phyloP scores from a whole-genome alignment of 2,329 filamentous ascomycete genomes.

The Stenocarpella maydis region DNA sequence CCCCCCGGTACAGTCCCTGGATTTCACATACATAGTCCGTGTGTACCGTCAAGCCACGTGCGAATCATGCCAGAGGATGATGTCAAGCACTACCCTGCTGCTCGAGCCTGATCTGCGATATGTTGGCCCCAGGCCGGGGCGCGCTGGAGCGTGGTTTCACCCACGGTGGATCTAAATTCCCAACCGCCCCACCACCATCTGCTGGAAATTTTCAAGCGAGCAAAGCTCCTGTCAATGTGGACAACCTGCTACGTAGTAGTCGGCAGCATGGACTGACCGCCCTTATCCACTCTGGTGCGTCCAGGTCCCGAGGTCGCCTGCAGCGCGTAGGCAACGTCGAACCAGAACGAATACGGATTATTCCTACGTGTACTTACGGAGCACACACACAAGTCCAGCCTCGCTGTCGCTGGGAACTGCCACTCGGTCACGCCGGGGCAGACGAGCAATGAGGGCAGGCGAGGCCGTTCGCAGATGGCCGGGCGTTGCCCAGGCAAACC shows the following conservation, averaged over 20 bases:
- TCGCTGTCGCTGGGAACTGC: background rate
- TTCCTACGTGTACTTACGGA: background rate
- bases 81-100: constrained; percentile 24
- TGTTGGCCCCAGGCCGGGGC: constrained; percentile 22
- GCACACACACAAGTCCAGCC: too few species aligned
- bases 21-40: too few species aligned
- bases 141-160: constrained; percentile 13
- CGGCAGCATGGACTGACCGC: constrained; percentile 23
- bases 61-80: constrained; percentile 25
- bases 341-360: too few species aligned
- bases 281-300: constrained; percentile 7
- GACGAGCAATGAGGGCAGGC: too few species aligned
- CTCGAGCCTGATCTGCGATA: constrained; percentile 25
- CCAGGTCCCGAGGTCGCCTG: constrained; percentile 8
- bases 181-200: constrained; percentile 17
- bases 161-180: constrained; percentile 18
- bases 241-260: background rate
- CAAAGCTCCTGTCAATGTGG: constrained; percentile 15
- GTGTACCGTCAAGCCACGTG: constrained; percentile 27
- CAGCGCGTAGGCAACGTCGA: background rate
- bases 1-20: constrained; percentile 1
- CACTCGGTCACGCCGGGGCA: constrained; percentile 8
- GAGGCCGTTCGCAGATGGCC: background rate
- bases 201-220: constrained; percentile 25
- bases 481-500: background rate